These are phyloP conservation scores for Pythium oligandrum DNA, from an alignment of 352 stramenopile genomes.

Conservation along the genomic window DNA sequence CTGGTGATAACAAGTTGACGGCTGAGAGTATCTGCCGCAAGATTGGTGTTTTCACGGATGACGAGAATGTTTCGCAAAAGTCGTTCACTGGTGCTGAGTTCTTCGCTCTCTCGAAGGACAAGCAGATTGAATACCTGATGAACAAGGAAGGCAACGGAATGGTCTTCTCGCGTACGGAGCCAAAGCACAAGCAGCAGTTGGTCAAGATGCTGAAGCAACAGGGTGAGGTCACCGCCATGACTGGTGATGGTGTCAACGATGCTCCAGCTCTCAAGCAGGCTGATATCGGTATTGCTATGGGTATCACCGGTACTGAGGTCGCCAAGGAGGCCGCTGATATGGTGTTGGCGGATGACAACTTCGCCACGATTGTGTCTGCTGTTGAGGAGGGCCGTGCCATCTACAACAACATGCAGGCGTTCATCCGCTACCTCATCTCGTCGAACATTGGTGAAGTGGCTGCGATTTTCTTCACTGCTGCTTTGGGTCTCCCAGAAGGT, in stretches of 20 bases:
- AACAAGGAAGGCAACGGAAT: conserved; percentile 81
- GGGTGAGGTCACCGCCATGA: conserved; percentile 96
- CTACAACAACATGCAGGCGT: conserved; percentile 98
- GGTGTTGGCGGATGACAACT: conserved; percentile 98
- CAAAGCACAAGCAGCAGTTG: conserved; percentile 96
- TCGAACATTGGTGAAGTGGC: conserved; percentile 99
- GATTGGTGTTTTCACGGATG: conserved; percentile 93
- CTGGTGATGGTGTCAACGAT: conserved; percentile 99
- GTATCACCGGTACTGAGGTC: conserved; percentile 97
- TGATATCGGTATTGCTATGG: conserved; percentile 99
- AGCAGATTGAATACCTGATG: conserved; percentile 90
- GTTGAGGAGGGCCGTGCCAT: conserved; percentile 86
- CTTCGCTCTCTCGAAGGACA: conserved; percentile 88
- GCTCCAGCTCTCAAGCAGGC: conserved; percentile 97
- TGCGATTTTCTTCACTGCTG: conserved; percentile 97
- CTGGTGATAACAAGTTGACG: conserved; percentile 98
- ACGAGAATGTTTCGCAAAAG: conserved; percentile 80
- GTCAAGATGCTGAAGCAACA: conserved; percentile 94
- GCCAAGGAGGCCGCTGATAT: conserved; percentile 98
- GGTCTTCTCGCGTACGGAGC: conserved; percentile 97
- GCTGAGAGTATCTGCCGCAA: conserved; percentile 96
- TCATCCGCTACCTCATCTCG: conserved; percentile 99
- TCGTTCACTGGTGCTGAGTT: conserved; percentile 96
- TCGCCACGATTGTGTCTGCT: conserved; percentile 96
- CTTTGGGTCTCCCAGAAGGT: conserved; percentile 95